phyloP scores from a whole-genome alignment of 2,329 filamentous ascomycete species.

The Nothopassalora personata region DNA sequence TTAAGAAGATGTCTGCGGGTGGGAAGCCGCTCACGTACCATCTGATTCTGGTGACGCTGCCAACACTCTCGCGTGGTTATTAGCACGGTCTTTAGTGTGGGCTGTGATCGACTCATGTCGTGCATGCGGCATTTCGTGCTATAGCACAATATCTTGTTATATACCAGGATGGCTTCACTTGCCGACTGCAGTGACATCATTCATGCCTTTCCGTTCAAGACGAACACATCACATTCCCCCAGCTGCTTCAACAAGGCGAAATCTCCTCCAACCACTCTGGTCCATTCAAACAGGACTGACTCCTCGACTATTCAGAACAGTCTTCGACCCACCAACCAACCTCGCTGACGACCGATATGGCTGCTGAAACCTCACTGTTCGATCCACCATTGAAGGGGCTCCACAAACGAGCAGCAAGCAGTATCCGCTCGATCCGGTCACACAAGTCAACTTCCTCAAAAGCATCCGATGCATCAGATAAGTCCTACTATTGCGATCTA shows the following conservation, averaged over 20 bases:
- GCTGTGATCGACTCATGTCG: background rate
- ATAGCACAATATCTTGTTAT: background rate
- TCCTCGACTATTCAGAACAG: no score
- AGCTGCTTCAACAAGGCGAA: background rate
- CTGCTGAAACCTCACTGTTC: background rate
- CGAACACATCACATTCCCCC: background rate
- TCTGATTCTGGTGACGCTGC: no score
- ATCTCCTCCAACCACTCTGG: background rate
- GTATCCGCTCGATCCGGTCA: background rate
- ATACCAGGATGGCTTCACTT: background rate
- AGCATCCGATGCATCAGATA: background rate
- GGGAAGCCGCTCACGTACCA: no score
- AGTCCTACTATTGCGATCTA: background rate
- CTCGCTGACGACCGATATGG: background rate
- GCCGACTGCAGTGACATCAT: background rate
- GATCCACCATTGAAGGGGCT: background rate
- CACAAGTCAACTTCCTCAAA: background rate
- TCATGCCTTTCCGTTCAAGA: background rate
- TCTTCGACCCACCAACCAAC: background rate
- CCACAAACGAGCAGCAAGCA: constrained; percentile 1
- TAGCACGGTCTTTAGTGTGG: no score
- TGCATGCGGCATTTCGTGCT: background rate
- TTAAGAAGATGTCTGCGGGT: no score
- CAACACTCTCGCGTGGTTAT: no score
- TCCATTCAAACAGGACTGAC: background rate